These are phyloP conservation scores for Colletotrichum incanum DNA, from an alignment of 2,329 filamentous ascomycete species.

Conservation along the genomic window DNA sequence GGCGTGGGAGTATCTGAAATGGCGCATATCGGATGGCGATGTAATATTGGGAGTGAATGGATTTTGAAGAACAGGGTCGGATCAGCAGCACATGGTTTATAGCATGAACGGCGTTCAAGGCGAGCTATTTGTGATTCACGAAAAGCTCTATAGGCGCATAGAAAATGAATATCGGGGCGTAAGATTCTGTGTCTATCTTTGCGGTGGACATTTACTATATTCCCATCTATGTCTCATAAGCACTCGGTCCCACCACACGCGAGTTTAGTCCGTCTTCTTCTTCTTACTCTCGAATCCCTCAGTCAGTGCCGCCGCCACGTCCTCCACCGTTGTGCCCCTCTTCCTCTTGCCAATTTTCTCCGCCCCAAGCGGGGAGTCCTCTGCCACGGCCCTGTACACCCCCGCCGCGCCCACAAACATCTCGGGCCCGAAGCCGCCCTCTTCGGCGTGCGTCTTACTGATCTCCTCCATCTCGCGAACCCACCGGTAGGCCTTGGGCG, in stretches of 20 bases:
- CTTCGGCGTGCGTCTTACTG: constrained; percentile 73
- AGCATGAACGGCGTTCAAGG: constrained; percentile 20
- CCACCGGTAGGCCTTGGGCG: constrained; percentile 85
- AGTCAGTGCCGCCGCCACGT: constrained; percentile 66
- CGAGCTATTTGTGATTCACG: not conserved
- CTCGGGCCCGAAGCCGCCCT: constrained; percentile 72
- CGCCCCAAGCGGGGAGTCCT: constrained; percentile 72
- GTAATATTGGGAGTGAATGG: constrained; percentile 2
- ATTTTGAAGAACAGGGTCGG: not conserved
- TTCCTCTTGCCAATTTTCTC: constrained; percentile 72
- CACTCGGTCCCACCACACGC: too few species aligned
- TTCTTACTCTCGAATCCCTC: constrained; percentile 65
- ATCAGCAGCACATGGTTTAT: constrained; percentile 1
- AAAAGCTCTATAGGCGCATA: not conserved
- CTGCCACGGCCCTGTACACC: constrained; percentile 74
- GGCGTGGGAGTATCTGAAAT: not conserved
- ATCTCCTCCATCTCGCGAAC: constrained; percentile 86
- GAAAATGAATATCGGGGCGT: not conserved
- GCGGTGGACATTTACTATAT: not conserved
- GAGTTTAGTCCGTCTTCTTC: constrained; percentile 51
- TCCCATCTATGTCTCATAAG: not conserved
- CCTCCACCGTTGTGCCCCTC: constrained; percentile 70
- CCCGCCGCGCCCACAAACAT: constrained; percentile 74
- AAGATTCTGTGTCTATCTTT: not conserved
- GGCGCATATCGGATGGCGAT: constrained; percentile 20